Evolutionary conservation across 768 basidiomycete genomes (phyloP), one percentile per base, ranked within the genome.

Genomic region (Russula foetens): DNA sequence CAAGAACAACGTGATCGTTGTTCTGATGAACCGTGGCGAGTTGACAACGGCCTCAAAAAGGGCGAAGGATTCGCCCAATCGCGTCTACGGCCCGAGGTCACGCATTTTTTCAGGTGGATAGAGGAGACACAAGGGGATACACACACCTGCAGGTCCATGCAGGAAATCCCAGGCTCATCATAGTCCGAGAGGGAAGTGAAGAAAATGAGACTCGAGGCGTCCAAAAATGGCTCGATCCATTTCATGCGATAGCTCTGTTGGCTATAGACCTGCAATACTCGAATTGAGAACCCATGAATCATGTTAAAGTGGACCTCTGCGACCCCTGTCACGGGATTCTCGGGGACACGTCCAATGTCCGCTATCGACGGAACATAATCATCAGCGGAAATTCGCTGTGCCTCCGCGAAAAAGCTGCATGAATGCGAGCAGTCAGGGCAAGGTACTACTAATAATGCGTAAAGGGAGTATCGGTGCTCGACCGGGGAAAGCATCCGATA

Each of bases 351-450:
- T 24, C 96, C 75, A 3, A 96, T 87, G 70, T 98, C 94, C 7
- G 80, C 84, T 67, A 90, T 86, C 8, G 85, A 89, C 0, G 94
- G 94, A 0, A 87, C 75, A 69, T 95, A 98, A 14, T 82, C 84
- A 0, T 82, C 78, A 1, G 81, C 72, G 1, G 89, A 88, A 70
- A 98, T 93, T 43, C 93, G 83, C 15, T 83, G 74, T 6, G 92
- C 86, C 56, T 92, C 84, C 7, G 79, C 77, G 74, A 97, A 94
- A 75, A 98, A 98, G 72, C 90, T 93, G 63, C 4, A 24, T 23
- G 9, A 4, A 33, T 33, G 31, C 31, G 9, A 5, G 31, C 9
- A 33, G 9, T 4, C 35, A 11, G 35, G 19, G 17, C 17, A 41
- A 15, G 39, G 6, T 5, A 14, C 9, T 6, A 24, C n/a, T n/a